Percentiles rank a stretch among this genome's conserved stretches.
phyloP scores from a whole-genome alignment of 345 rosid species.

The Punica granatum region DNA sequence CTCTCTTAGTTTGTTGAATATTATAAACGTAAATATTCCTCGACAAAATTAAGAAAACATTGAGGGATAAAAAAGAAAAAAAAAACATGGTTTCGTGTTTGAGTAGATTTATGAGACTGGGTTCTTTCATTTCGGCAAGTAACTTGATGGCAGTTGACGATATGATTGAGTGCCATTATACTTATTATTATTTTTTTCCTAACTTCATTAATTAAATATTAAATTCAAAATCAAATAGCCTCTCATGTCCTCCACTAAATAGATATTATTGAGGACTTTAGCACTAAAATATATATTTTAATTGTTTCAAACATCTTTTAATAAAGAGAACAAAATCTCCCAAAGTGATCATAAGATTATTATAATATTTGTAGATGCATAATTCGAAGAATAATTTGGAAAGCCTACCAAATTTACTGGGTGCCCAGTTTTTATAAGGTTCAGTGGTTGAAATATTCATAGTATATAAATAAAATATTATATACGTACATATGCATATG shows the following conservation, averaged over 20 bases:
- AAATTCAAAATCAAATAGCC: background rate
- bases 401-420: too few species aligned
- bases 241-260: background rate
- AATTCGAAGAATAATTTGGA: too few species aligned
- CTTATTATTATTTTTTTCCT: background rate
- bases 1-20: background rate
- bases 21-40: background rate
- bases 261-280: background rate
- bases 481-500: too few species aligned
- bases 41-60: background rate
- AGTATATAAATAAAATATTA: too few species aligned
- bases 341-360: too few species aligned
- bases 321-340: too few species aligned
- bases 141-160: conserved; percentile 1
- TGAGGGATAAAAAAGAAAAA: background rate
- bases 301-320: background rate
- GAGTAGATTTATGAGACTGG: background rate
- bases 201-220: background rate
- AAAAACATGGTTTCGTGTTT: background rate
- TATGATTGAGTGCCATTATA: background rate
- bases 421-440: too few species aligned
- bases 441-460: too few species aligned
- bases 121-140: conserved; percentile 2
- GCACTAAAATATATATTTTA: background rate
- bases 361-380: too few species aligned